Base-by-base conservation (phyloP, 164 flowering plant species). In the Nymphaea thermarum region DNA sequence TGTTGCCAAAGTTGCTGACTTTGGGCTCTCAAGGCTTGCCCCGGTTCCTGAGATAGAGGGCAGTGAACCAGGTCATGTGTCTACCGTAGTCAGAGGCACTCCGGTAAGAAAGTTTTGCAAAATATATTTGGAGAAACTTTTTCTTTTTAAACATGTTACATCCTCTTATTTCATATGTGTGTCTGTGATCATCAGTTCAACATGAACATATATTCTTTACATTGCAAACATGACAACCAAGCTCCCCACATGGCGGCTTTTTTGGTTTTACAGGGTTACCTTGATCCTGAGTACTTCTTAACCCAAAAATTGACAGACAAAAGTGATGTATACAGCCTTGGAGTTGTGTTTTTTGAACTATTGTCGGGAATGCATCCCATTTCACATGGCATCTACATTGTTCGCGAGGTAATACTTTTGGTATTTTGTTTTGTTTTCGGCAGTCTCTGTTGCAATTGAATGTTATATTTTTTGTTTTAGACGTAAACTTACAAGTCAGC, bases 321-420 rank as follows among this genome's bases (percentile, higher is more conserved):
- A 71, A 83, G 86, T 68, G 83, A 83, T 69, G 86, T 83, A n/a
- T 83, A 83, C 45, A 83, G 86, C 67, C 82, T 83, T 69, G 86
- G 86, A 45, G 82, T 81, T 62, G 86, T 82, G 62, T 82, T 82
- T 75, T 69, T 80, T 44, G 85, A 82, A 76, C 73, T 82, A 45
- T 74, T 82, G 74, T 81, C 86, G 3, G 86, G 86, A 63, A 81
- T 78, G 84, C 82, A 78, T 1, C 81, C 86, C 55, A 81, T 83
- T 53, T 73, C 76, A 18, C 86, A 78, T 71, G 84, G 86, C 65
- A 83, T 81, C 75, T 80, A 83, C 68, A 83, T 83, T 65, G 83
- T 81, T 15, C 82, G 84, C 3, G 86, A 83, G 83, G 86, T 83
- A 75, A 7, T 55, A 55, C 15, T 42, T 44, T 25, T 25, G 36